Evolutionary conservation across 768 basidiomycete species (phyloP).

Genomic region (Lanmaoa pseudosensibilis): DNA sequence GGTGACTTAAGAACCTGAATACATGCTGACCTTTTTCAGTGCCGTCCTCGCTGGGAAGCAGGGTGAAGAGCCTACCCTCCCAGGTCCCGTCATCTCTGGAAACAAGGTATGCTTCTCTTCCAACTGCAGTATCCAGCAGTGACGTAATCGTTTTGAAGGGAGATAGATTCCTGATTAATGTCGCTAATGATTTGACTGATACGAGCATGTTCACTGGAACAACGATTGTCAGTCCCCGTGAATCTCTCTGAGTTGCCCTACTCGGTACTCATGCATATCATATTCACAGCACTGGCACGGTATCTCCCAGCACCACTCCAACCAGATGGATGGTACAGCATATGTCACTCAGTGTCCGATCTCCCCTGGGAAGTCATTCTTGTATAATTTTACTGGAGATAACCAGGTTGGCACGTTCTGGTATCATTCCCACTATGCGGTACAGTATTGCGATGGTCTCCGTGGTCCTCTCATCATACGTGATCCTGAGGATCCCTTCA

Average conservation of each 20-base stretch:
- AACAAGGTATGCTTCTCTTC: conserved; percentile 29
- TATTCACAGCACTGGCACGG: conserved; percentile 31
- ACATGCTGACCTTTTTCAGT: conserved; percentile 10
- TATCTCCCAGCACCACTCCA: conserved; percentile 23
- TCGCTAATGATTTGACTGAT: conserved; percentile 20
- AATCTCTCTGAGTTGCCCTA: background rate
- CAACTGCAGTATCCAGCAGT: background rate
- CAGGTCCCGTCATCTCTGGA: conserved; percentile 42
- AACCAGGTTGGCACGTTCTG: conserved; percentile 42
- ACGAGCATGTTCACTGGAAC: conserved; percentile 21
- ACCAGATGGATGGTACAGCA: conserved; percentile 32
- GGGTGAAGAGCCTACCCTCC: conserved; percentile 28
- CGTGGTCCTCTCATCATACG: conserved; percentile 15
- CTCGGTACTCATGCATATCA: background rate
- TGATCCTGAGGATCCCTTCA: conserved; percentile 24
- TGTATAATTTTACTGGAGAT: conserved; percentile 35
- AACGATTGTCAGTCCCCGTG: conserved; percentile 19
- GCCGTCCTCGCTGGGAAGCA: conserved; percentile 38
- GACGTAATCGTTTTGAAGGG: conserved; percentile 8
- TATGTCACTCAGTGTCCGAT: conserved; percentile 46
- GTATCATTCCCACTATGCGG: conserved; percentile 28
- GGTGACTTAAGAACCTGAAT: background rate
- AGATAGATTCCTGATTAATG: conserved; percentile 19
- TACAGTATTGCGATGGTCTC: conserved; percentile 39
- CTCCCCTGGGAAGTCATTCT: conserved; percentile 32